Base-by-base conservation (phyloP, 805 yeast genomes). In the Brettanomyces anomalus region DNA sequence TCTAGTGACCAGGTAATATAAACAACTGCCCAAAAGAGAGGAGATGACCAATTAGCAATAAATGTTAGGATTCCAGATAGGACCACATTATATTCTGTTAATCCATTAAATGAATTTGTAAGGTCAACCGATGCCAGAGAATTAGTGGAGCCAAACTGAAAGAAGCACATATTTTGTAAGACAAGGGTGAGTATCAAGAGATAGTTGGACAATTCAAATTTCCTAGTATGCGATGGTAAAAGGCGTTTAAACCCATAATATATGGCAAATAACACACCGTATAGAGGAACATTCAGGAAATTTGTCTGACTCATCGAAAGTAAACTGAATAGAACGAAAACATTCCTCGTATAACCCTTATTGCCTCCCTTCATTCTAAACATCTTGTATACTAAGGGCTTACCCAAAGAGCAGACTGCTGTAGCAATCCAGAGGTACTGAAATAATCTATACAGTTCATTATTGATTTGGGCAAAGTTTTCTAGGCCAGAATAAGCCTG, bases 71-170 rank as follows among this genome's bases (percentile, higher is more conserved):
- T 24, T 0, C 96, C 96, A 4, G 90, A 95, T 3, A 75, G 57
- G 6, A 74, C 51, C 18, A 89, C 72, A 49, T 81, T 76, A 56
- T 87, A 93, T 37, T 76, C 72, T 1, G 76, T 62, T 6, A 89
- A 68, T 0, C 98, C 98, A 57, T 90, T 90, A 61, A 93, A 93
- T 0, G 96, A 89, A 57, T 90, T 89, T 0, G 95, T 77, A 19
- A 93, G 69, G 54, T 90, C 97, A 18, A 93, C 79, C 0, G 97
- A 82, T 0, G 97, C 90, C 51, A 93, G 71, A 33, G 96, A 86
- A 56, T 93, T 93, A 0, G 97, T 88, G 40, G 85, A 86, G 0
- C 97, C 97, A 58, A 83, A 71, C 17, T 85, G 85, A 65, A 85
- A 93, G 57, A 90, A 93, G 0, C 88, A 65, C 35, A 87, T 66